A percentile compares a stretch with the other conserved stretches of the same genome.
Evolutionary conservation across 176 grass and related monocot species (phyloP).

Genomic region (Cenchrus americanus): DNA sequence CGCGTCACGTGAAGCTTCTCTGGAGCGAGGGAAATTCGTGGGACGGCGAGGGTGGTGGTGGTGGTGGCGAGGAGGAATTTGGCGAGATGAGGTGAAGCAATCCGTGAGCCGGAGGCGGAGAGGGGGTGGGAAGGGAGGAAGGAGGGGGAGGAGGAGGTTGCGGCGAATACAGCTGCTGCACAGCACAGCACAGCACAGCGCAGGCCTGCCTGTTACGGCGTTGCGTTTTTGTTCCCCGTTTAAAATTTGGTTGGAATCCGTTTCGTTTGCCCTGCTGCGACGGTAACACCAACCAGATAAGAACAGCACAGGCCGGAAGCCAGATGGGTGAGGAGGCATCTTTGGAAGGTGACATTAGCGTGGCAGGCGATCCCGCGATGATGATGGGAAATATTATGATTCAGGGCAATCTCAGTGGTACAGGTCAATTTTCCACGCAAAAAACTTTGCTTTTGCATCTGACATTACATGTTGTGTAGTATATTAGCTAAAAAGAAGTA

Average conservation of each 20-base stretch:
- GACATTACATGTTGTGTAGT: neutral
- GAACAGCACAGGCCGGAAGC: slow-evolving; percentile 21
- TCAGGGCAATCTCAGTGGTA: neutral
- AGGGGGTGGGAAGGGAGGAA: neutral
- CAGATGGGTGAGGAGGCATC: slow-evolving; percentile 23
- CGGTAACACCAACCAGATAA: slow-evolving; percentile 39
- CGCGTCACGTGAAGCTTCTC: slow-evolving; percentile 7
- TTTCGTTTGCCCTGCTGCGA: slow-evolving; percentile 20
- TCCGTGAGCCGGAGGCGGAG: slow-evolving; percentile 33
- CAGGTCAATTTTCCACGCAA: neutral
- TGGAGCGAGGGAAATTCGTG: neutral
- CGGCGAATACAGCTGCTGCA: slow-evolving; percentile 31
- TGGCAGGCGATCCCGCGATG: slow-evolving; percentile 1
- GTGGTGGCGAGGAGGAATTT: slow-evolving; percentile 32
- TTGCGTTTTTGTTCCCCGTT: slow-evolving; percentile 24
- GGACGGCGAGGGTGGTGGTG: neutral
- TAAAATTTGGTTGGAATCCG: slow-evolving; percentile 42
- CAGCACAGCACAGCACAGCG: neutral
- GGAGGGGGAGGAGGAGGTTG: slow-evolving; percentile 11
- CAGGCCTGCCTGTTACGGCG: slow-evolving; percentile 29
- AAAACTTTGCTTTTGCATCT: neutral
- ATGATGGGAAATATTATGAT: neutral
- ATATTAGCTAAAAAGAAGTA: neutral
- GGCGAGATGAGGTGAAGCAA: slow-evolving; percentile 26
- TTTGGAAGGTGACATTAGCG: slow-evolving; percentile 19